Evolutionary conservation across 768 basidiomycete species (phyloP).

Genomic region (Sarcomyxa edulis): DNA sequence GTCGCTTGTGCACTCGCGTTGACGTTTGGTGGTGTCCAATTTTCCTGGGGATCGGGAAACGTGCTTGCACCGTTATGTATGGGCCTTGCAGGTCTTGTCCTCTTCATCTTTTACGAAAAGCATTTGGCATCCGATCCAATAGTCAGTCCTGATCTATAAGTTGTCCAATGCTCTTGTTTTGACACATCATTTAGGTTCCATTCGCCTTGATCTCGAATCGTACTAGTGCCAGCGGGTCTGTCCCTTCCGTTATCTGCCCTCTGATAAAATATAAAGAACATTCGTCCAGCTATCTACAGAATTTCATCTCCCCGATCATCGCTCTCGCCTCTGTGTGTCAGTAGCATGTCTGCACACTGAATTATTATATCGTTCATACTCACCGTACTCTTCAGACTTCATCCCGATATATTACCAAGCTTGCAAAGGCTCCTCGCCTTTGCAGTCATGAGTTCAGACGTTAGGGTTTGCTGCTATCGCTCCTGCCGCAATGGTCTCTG

Average conservation of each 20-base stretch:
- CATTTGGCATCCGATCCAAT: slow-evolving; percentile 18
- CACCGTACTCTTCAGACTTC: no score
- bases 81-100: slow-evolving; percentile 30
- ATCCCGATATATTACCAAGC: slow-evolving; percentile 45
- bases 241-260: no score
- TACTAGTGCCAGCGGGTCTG: slow-evolving; percentile 32
- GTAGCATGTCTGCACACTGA: no score
- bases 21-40: slow-evolving; percentile 42
- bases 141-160: no score
- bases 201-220: slow-evolving; percentile 22
- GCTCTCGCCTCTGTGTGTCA: slow-evolving; percentile 16
- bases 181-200: no score
- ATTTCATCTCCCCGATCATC: slow-evolving; percentile 20
- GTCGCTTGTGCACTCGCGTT: slow-evolving; percentile 31
- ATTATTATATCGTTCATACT: no score
- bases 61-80: slow-evolving; percentile 38
- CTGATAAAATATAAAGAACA: no score
- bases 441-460: slow-evolving; percentile 29
- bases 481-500: slow-evolving; percentile 30
- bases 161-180: no score
- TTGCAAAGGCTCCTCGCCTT: slow-evolving; percentile 28
- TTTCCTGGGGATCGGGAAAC: slow-evolving; percentile 32
- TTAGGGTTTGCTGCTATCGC: slow-evolving; percentile 27
- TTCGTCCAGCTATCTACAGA: no score
- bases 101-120: slow-evolving; percentile 36